A percentile compares a stretch with the other conserved stretches of the same genome.
Conservation (phyloP, 2,329 filamentous ascomycete genomes). For the Furcasterigmium sp. region DNA sequence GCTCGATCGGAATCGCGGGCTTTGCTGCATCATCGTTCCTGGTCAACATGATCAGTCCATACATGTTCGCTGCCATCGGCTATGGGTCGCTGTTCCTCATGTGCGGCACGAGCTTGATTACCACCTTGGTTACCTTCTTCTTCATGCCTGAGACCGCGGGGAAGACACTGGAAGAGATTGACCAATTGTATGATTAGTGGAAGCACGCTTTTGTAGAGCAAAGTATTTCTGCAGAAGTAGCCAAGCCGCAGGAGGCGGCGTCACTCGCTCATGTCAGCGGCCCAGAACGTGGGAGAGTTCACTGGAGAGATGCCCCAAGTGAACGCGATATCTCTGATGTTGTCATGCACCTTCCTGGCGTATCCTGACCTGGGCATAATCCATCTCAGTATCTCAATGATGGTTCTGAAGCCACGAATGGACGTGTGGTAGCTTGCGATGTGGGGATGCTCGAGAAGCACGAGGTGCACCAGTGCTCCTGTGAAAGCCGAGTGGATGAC, state of each 20-base stretch:
- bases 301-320: not conserved
- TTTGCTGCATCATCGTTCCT: not conserved
- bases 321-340: not conserved
- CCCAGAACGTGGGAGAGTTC: not conserved
- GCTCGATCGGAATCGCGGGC: not conserved
- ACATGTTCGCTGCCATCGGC: not conserved
- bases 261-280: too few species aligned
- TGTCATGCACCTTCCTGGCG: not conserved
- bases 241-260: too few species aligned
- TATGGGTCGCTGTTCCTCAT: not conserved
- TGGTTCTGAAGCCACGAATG: not conserved
- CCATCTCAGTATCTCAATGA: not conserved
- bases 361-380: not conserved
- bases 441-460: not conserved
- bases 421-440: not conserved
- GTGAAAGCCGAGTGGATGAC: not conserved
- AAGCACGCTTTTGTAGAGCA: too few species aligned
- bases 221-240: too few species aligned
- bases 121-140: not conserved
- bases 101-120: not conserved
- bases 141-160: not conserved
- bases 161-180: not conserved
- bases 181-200: too few species aligned
- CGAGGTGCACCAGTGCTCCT: not conserved
- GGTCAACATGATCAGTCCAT: not conserved